Percentiles rank a stretch among this genome's conserved stretches.
Conservation (phyloP, 1,284 basidiomycete genomes). For the Melampsora larici-populina region DNA sequence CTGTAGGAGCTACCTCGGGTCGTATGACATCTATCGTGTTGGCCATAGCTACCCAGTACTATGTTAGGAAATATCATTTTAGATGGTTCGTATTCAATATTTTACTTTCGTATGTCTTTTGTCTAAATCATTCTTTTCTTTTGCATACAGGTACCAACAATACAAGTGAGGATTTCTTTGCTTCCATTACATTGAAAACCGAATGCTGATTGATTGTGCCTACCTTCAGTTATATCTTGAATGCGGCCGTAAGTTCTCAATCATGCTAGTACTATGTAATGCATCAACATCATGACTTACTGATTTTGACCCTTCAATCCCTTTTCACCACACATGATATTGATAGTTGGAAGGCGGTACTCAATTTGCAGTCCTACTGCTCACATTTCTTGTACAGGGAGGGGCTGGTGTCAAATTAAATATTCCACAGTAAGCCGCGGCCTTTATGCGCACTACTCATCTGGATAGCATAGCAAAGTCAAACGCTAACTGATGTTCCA, state of each 20-base stretch:
- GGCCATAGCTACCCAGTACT: conserved; percentile 23
- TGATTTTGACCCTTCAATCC: no score
- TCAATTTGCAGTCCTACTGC: conserved; percentile 11
- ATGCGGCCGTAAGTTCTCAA: conserved; percentile 34
- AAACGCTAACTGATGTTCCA: no score
- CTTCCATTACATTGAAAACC: no score
- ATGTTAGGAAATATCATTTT: conserved; percentile 29
- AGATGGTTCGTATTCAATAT: conserved; percentile 8
- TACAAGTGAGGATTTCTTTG: conserved; percentile 21
- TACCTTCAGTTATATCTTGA: conserved; percentile 23
- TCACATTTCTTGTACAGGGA: conserved; percentile 28
- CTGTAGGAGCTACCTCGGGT: conserved; percentile 27
- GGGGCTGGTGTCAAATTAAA: conserved; percentile 27
- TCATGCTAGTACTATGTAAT: no score
- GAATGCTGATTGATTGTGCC: not conserved
- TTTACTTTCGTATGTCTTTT: not conserved
- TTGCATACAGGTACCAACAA: conserved; percentile 40
- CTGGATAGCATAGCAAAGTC: not conserved
- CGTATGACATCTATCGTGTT: conserved; percentile 7
- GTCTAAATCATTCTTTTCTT: not conserved
- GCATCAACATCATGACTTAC: no score
- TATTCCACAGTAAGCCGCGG: conserved; percentile 21
- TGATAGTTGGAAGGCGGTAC: conserved; percentile 35
- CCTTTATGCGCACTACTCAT: not conserved
- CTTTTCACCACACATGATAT: no score